Evolutionary conservation across 352 stramenopile species (phyloP), one percentile per base, ranked within the genome.

Genomic region (Phytophthora pluvialis): DNA sequence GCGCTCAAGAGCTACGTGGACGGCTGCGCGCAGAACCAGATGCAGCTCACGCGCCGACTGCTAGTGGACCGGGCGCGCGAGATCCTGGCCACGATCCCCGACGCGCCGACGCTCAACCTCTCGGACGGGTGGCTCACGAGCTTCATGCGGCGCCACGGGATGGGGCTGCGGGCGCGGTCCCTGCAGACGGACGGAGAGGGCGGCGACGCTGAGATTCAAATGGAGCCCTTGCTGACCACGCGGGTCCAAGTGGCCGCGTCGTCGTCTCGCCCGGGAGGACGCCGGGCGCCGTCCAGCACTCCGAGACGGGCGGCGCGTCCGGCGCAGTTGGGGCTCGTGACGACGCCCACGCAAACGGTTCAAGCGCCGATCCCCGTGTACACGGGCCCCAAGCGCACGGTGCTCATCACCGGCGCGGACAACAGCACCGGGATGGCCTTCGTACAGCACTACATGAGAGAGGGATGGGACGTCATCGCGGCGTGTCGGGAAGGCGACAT

Each of bases 321-420:
- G 31, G 53, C 43, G 15, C 60, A 47, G 13, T 47, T 69, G 47
- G 53, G 60, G 10, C 60, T 70, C 16, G 60, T 65, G 10, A n/a
- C 64, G 15, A 13, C 46, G 13, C 52, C 53, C 1, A 48, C 52
- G n/a, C 26, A 28, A 29, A 11, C 26, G 2, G 9, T 26, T 18
- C 38, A 50, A 51, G 13, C 28, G 3, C 52, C 46, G 1, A 16
- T 40, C 10, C 46, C 60, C 3, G 46, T 70, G 15, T 73, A 73
- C 49, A 71, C 61, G 9, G 67, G 61, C 21, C 50, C 60, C 6
- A 64, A 63, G 36, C 68, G 77, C 32, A 81, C 73, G n/a, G 77
- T 86, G 36, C 33, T 85, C 5, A 81, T 88, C 61, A 85, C 78
- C 15, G 78, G 78, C 11, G 62, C 60, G 16, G 75, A 70, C 44